Base-by-base conservation (phyloP, 1,139 yeast genomes). In the Taiozyma onychis region DNA sequence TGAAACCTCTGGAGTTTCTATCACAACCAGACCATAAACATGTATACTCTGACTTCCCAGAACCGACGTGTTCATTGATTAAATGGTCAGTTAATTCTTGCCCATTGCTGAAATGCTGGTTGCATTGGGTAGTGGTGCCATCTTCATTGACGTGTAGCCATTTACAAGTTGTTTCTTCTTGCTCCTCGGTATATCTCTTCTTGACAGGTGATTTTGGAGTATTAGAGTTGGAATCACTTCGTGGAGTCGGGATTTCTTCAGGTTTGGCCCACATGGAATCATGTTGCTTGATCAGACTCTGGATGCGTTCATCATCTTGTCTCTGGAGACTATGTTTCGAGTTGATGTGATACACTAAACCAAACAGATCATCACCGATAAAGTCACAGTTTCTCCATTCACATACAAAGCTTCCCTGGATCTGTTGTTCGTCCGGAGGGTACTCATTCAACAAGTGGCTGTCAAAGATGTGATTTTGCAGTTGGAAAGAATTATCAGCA, bases 11-110 rank as follows among this genome's bases (percentile, higher is more conserved):
- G 26, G 74, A 70, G 44, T 73, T 73, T 44, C 97, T 78, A 21
- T 77, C 78, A 66, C 99, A 93, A 3, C 81, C 86, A 8, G 75
- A 68, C 99, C 99, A 93, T 47, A 68, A 62, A 65, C 99, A 93
- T 28, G 67, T 65, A 60, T 93, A 91, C 26, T 72, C 68, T 1
- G 85, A 77, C 62, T 85, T 78, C 2, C 97, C 91, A 13, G 85
- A 77, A 3, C 88, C 88, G 18, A 91, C 73, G 65, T 93, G 98
- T 16, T 68, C 75, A 2, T 72, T 67, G 11, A 81, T 75, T 16
- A 93, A 63, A 66, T 93, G 99, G 4, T 77, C 73, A 47, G 89
- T 89, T 46, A 93, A 72, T 4, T 76, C 85, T 7, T 81, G 80
- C 3, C 85, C 77, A 5, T 75, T 66, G 6, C 61, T 50, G 60